Conservation (phyloP, 2,329 filamentous ascomycete species). For the Magnaporthiopsis rhizophila region DNA sequence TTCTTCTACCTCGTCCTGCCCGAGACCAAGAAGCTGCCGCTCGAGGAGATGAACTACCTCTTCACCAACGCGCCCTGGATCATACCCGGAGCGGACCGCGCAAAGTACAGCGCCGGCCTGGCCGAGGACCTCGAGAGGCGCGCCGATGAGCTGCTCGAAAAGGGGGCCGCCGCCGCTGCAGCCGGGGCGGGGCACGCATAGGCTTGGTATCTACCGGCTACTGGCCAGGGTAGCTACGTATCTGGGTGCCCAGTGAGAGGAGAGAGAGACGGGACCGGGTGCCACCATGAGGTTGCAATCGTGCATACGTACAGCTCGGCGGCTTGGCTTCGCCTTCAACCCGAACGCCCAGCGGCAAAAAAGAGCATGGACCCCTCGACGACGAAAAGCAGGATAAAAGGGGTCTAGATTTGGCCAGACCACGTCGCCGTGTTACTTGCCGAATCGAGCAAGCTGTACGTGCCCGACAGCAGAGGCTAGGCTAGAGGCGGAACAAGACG, state of each 20-base stretch:
- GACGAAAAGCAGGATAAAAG: not conserved
- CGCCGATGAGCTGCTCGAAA: constrained; percentile 46
- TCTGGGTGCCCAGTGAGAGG: too few relatives aligned
- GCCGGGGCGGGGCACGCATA: constrained; percentile 7
- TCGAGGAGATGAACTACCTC: constrained; percentile 59
- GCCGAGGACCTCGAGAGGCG: constrained; percentile 48
- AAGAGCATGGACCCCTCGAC: not conserved
- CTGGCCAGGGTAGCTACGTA: too few relatives aligned
- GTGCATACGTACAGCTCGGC: too few relatives aligned
- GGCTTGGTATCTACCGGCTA: too few relatives aligned
- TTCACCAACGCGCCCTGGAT: constrained; percentile 54
- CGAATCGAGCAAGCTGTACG: too few relatives aligned
- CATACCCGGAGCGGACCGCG: constrained; percentile 45
- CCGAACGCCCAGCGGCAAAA: not conserved
- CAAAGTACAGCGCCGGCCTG: constrained; percentile 35
- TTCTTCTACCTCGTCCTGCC: constrained; percentile 55
- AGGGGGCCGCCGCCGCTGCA: constrained; percentile 20
- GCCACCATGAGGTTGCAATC: too few relatives aligned
- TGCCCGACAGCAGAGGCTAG: too few relatives aligned
- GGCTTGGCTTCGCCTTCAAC: not conserved
- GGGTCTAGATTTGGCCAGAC: too few relatives aligned
- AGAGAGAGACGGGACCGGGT: not conserved
- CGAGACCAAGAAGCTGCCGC: constrained; percentile 52
- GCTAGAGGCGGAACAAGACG: too few relatives aligned
- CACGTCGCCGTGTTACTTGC: too few relatives aligned